Evolutionary conservation across 176 grass and related monocot species (phyloP), one percentile per base, ranked within the genome.

Genomic region (Raddia distichophylla): DNA sequence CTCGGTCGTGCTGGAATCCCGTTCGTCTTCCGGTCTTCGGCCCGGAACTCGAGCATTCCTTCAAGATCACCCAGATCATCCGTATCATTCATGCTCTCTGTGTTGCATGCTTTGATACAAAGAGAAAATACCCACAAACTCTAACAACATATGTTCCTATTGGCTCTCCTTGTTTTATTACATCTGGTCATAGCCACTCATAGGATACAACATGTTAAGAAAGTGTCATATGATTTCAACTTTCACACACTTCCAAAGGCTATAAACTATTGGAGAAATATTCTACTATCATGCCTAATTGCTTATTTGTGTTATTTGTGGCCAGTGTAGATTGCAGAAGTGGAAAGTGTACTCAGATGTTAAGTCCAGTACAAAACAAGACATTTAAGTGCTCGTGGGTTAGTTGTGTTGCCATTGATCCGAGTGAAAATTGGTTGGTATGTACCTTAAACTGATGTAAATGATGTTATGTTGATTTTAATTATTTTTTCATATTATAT

Each of bases 371-470:
- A 67, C 85, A 93, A 72, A 93, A 86, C 40, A 83, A 79, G 40
- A 81, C 76, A 66, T 89, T 80, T 64, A 77, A 82, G 71, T 73
- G 86, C 70, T 86, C 90, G 17, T 95, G 96, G 90, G 75, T 98
- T 48, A 88, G 96, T 82, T 88, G 80, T 47, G 73, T 98, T 91
- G 88, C 90, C 45, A 89, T 93, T 69, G 95, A 98, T 84, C 52
- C 86, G 46, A 98, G 90, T 69, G 96, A 95, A 91, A 95, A 88
- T 71, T 98, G 96, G 93, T 88, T 95, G 90, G 96, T 98, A 98
- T 48, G 10, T 19, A 42, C 18, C 79, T 84, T 69, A 51, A 74
- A 15, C 13, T 86, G 3, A 40, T 51, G 55, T 51, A 46, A 34
- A 64, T 71, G 22, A 54, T 76, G 15, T 50, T 33, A 58, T 82